phyloP scores from a whole-genome alignment of 2,329 filamentous ascomycete genomes.

The Xylaria digitata region DNA sequence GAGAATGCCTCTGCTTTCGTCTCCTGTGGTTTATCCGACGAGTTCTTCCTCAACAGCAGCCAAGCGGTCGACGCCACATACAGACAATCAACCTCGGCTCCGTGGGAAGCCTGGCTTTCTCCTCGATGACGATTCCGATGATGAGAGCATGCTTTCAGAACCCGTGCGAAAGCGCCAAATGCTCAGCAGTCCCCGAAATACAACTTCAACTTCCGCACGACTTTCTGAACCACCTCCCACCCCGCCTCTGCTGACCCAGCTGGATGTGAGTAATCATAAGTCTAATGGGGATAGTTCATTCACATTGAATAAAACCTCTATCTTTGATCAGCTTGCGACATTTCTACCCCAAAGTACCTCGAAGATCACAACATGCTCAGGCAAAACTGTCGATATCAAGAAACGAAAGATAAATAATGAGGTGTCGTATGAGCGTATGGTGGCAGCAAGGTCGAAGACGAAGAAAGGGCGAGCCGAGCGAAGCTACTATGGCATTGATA shows the following conservation, averaged over 20 bases:
- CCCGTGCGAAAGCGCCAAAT: constrained; percentile 59
- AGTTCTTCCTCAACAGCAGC: constrained; percentile 57
- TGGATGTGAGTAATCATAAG: constrained; percentile 22
- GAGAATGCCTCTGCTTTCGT: constrained; percentile 69
- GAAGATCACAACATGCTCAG: constrained; percentile 66
- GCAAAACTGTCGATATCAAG: constrained; percentile 66
- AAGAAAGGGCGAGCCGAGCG: constrained; percentile 75
- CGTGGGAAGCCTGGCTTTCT: constrained; percentile 58
- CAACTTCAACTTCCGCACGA: constrained; percentile 30
- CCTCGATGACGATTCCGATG: constrained; percentile 57
- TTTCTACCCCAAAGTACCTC: constrained; percentile 48
- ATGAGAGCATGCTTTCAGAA: constrained; percentile 49
- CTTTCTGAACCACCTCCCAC: constrained; percentile 45
- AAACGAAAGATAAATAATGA: constrained; percentile 61
- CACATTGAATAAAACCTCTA: constrained; percentile 37
- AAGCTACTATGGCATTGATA: constrained; percentile 92
- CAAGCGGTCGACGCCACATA: constrained; percentile 54
- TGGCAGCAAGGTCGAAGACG: constrained; percentile 73
- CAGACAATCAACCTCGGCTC: constrained; percentile 49
- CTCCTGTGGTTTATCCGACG: constrained; percentile 66
- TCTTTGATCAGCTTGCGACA: constrained; percentile 42
- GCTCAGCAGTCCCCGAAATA: constrained; percentile 50
- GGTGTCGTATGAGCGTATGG: constrained; percentile 72
- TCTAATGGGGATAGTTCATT: constrained; percentile 42
- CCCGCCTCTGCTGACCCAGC: constrained; percentile 36